Percentiles rank a stretch among this genome's conserved stretches.
These are phyloP conservation scores for Cnidoscolus chayamansa DNA, from an alignment of 441 rosid species.

Conservation along the genomic window DNA sequence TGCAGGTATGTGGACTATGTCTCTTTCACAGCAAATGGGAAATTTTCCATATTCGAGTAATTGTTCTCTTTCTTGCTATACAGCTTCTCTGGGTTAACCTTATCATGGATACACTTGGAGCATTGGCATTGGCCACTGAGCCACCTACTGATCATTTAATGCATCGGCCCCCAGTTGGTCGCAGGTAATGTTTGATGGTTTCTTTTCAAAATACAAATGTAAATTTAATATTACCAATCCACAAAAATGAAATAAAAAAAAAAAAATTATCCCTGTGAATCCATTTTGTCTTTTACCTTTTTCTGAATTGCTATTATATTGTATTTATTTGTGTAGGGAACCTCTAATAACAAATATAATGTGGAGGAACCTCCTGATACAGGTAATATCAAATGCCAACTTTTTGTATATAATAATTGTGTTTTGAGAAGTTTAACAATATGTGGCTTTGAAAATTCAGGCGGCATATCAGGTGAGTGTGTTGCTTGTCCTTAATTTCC, in stretches of 20 bases:
- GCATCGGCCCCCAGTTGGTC: slow-evolving; percentile 89
- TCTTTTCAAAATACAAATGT: background rate
- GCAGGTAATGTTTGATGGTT: slow-evolving; percentile 45
- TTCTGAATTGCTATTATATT: background rate
- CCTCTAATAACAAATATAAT: slow-evolving; percentile 90
- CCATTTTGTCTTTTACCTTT: background rate
- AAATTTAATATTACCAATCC: too few relatives aligned
- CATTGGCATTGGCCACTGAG: slow-evolving; percentile 94
- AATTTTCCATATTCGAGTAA: background rate
- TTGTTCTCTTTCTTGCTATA: slow-evolving; percentile 11
- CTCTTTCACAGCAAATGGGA: background rate
- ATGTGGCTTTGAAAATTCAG: slow-evolving; percentile 37
- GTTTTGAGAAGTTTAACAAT: background rate
- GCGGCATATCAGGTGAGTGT: slow-evolving; percentile 80
- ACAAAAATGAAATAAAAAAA: too few relatives aligned
- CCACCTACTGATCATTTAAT: slow-evolving; percentile 93
- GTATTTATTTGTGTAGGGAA: slow-evolving; percentile 46
- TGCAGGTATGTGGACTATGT: slow-evolving; percentile 56
- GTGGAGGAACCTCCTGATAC: slow-evolving; percentile 96
- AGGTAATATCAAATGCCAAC: slow-evolving; percentile 39
- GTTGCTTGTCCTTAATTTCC: slow-evolving; percentile 71
- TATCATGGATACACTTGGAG: slow-evolving; percentile 99
- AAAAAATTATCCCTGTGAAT: too few relatives aligned
- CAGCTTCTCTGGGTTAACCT: slow-evolving; percentile 99
- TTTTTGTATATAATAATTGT: background rate